Evolutionary conservation across 2,329 filamentous ascomycete genomes (phyloP), one percentile per base, ranked within the genome.

Genomic region (Aspergillus terreus): DNA sequence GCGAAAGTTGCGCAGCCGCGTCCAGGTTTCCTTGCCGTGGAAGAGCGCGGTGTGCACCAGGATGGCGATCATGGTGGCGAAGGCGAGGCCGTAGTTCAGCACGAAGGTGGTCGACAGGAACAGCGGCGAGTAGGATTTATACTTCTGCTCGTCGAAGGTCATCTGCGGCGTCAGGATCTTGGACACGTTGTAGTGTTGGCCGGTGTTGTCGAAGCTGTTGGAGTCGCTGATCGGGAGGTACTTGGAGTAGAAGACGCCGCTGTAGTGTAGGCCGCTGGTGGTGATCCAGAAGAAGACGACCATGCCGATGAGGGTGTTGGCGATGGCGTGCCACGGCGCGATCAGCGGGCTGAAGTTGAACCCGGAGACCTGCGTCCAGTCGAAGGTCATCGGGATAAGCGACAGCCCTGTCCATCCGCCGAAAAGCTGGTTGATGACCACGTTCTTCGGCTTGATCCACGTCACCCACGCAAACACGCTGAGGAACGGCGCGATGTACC

Each of bases 301-400:
- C 25, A 88, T 80, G 14, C 86, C 86, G 32, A 88, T 81, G 38
- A 87, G 67, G 0, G 84, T 88, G 63, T 90, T 90, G 51, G 83
- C 85, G 57, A 89, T 89, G 7, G 85, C 86, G 64, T 85, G 82
- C 83, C 85, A 90, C 4, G 86, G 86, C 2, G 85, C 81, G 46
- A 88, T 85, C 35, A 90, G 70, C 17, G 86, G 86, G 9, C 83
- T 87, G 27, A 82, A 81, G 47, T 87, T 76, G 54, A 82, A 90
- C 44, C 85, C 87, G 3, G 84, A 78, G 47, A 89, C 79, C 59
- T 88, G 84, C 4, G 84, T 86, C 86, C 87, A 90, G 72, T 90
- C 87, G 62, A 90, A 88, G 0, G 86, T 89, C 30, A 90, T 82
- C 1, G 87, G 86, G 6, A 90, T 71, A 25, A 90, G 63, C 0